Base-by-base conservation (phyloP, 2,329 filamentous ascomycete species). In the Paecilomyces dactylethromorphus region DNA sequence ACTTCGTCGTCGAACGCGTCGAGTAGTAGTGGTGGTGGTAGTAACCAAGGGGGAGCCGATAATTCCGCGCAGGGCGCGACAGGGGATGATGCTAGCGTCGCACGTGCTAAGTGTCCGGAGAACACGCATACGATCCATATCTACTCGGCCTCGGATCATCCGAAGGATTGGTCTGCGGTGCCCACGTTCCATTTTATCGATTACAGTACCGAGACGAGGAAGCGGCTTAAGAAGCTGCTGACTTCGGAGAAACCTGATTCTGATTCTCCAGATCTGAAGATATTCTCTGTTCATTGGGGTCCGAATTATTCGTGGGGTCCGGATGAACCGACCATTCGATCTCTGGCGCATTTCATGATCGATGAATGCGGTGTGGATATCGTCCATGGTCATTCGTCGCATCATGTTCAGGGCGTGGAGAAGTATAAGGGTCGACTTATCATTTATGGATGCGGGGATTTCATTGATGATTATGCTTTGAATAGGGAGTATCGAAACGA, bases 401-500 rank as follows among this genome's bases (percentile, higher is more conserved):
- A 77, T 64, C 75, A 77, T 64, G 58, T 76, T 2, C 75, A 77
- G 63, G 75, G 75, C 0, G 73, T 76, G 2, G 75, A 77, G 61
- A 61, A 65, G 22, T 74, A 75, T 58, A 66, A 65, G 1, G 69
- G 71, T 0, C 71, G 66, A 53, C 50, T 76, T 10, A 71, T 77
- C 53, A 71, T 77, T 1, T 77, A 76, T 50, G 74, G 74, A 0
- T 77, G 74, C 59, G 75, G 75, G 1, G 74, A 77, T 60, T 77
- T 76, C 61, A 70, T 77, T n/a, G 74, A 77, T 63, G 75, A 77
- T 63, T 77, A 77, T 67, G 70, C 68, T 3, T 15, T 76, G n/a
- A 63, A 68, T 56, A 56, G 54, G 24, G 62, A 66, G 45, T 77
- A 60, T 63, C 63, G 74, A 56, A 77, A 76, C 68, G 74, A 77